Evolutionary conservation across 208 protist species (phyloP).

Genomic region (Vickermania spadyakhi): DNA sequence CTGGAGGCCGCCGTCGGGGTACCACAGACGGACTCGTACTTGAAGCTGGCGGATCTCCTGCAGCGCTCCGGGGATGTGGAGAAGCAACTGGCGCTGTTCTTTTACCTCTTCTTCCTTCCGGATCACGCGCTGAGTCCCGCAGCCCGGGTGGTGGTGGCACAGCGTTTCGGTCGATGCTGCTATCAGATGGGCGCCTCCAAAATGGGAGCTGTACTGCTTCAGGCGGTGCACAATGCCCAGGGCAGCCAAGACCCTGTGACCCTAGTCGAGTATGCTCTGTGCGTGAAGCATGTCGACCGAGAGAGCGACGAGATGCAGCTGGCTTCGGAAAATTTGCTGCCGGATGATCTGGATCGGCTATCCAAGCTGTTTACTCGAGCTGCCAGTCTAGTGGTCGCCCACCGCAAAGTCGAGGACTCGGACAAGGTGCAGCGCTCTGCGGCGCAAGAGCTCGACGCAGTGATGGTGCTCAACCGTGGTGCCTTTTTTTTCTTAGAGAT

Average conservation of each 20-base stretch:
- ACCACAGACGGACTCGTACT: slow-evolving; percentile 26
- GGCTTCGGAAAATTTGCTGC: slow-evolving; percentile 17
- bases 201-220: slow-evolving; percentile 41
- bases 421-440: slow-evolving; percentile 5
- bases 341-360: slow-evolving; percentile 9
- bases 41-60: slow-evolving; percentile 44
- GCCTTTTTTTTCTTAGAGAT: slow-evolving; percentile 77
- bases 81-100: slow-evolving; percentile 45
- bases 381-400: slow-evolving; percentile 25
- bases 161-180: slow-evolving; percentile 44
- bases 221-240: slow-evolving; percentile 32
- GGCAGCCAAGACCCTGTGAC: slow-evolving; percentile 26
- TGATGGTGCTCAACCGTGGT: slow-evolving; percentile 67
- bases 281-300: slow-evolving; percentile 13
- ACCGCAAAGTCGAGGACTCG: slow-evolving; percentile 18
- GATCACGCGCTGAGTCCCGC: slow-evolving; percentile 33
- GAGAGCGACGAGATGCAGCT: slow-evolving; percentile 23
- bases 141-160: slow-evolving; percentile 31
- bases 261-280: slow-evolving; percentile 26
- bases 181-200: slow-evolving; percentile 41
- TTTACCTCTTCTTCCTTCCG: slow-evolving; percentile 53
- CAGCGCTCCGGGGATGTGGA: slow-evolving; percentile 24
- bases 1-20: slow-evolving; percentile 37
- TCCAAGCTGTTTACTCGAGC: slow-evolving; percentile 25
- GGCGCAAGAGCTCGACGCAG: not conserved